Base-by-base conservation (phyloP, 2,329 filamentous ascomycete species). In the Colletotrichum falcatum region DNA sequence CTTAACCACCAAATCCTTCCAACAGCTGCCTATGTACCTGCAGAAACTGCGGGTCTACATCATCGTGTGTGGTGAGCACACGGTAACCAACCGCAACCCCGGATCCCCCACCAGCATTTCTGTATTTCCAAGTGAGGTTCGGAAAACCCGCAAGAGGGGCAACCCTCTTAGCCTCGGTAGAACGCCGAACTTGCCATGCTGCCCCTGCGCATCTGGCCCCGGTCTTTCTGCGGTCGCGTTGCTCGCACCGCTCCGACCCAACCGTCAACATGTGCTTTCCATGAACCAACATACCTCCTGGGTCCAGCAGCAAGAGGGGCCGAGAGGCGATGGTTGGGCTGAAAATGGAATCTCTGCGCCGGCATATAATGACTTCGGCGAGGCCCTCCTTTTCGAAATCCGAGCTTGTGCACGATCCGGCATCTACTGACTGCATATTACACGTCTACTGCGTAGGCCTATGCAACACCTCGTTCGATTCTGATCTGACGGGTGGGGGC, bases 181-280 rank as follows among this genome's bases (percentile, higher is more conserved):
- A 70, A 58, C 44, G 20, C 67, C 64, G 51, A 59, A 67, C 56
- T 54, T 65, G 58, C 62, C 48, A 62, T 53, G 44, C 39, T 62
- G 33, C 64, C 63, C 58, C 54, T 59, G 35, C 58, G 42, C 58
- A 11, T 30, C 58, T 48, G 35, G 58, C 33, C 66, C 66, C 33
- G 11, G 48, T 60, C 33, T n/a, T 8, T 3, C 1, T 26, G 53
- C 42, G 44, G 5, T 49, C 28, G 44, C 28, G 20, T 37, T 46
- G 42, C 28, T 46, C 35, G 42, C 42, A 12, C 37, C 11, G 7
- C 20, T 7, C 39, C 18, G 20, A 42, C 39, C 39, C 39, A n/a
- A 20, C 42, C 8, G 42, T 44, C 42, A 44, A 44, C 28, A 35
- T 30, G 30, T 28, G 44, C 58, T 16, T 12, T 23, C 37, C 65